Evolutionary conservation across 1,139 yeast species (phyloP), one percentile per base, ranked within the genome.

Genomic region (Schwanniomyces etchellsii): DNA sequence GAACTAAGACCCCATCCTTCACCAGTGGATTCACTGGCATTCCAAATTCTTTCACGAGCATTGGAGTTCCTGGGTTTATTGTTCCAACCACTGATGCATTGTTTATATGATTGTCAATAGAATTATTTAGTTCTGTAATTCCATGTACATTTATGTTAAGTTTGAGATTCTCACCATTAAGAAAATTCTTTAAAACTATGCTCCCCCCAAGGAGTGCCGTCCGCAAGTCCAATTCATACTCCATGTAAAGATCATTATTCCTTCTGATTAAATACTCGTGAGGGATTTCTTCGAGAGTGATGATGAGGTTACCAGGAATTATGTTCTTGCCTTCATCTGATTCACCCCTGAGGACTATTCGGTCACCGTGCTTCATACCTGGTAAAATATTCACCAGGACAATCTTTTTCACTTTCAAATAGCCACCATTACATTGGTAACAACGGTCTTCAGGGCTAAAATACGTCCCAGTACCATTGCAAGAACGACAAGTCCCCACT

Each of bases 241-340:
- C 71, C 47, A 67, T 58, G 37, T 58, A 63, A 30, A 77, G 50
- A 43, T 77, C 74, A 29, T 66, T 52, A 32, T 60, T 73, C 34
- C 58, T 60, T 45, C 88, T 64, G 14, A 65, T 62, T 44, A 78
- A 71, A 28, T 39, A 54, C 4, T 55, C 53, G 39, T 66, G 70
- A 3, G 52, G 44, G 1, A 45, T 39, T 39, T 65, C 64, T 13
- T 52, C 49, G 26, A 66, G 39, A 28, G 57, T 60, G 4, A 81
- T 70, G 2, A 79, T 55, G 5, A 81, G 79, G 48, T 81, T 84
- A 3, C 89, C 89, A 0, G 88, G 83, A 2, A 70, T 55, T 2
- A 75, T 57, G 38, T 68, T 64, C 21, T 70, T 55, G 0, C 79
- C 81, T 47, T 79, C 82, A 42, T 81, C 88, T 1, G 79, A 83